Evolutionary conservation across 305 asterid genomes (phyloP), one percentile per base, ranked within the genome.

Genomic region (Fraxinus angustifolia): DNA sequence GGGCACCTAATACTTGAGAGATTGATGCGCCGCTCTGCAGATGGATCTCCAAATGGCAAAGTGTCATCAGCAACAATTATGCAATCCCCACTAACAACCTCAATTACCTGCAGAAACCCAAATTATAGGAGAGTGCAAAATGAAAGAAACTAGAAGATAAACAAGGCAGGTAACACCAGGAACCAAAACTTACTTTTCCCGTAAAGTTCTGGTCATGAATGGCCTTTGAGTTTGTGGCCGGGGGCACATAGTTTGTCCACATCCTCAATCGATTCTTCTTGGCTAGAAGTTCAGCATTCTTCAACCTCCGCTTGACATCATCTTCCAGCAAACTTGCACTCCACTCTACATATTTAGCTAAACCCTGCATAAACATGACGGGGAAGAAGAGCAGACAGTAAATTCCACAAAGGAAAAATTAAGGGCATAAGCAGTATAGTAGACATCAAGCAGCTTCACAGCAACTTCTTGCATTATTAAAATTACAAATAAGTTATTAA

Each of bases 301-400:
- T 96, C 89, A 94, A 81, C 90, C 34, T 90, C 79, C 93, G 83
- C 82, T 88, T 90, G 81, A 77, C 94, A 65, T 94, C 99, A 78
- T 90, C 98, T 86, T 96, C 99, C 78, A 96, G 86, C 81, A 88
- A 76, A 82, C 91, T 90, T 71, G 99, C 98, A 81, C 99, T 96
- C 99, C 99, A 94, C 35, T 94, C 98, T 65, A 96, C 97, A 77
- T 94, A 94, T 83, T 92, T 96, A n/a, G 98, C 98, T 83, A 92
- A 84, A 80, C 99, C 99, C 99, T 96, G 84, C 8, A 84, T 19
- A 50, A 76, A 42, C 77, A 78, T 38, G 36, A 65, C 68, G 81
- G 60, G 30, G 53, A 79, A 23, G 78, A 83, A 86, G 70, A 28
- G 70, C 17, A 85, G 45, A 84, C 53, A 71, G 79, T 30, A 70